Evolutionary conservation across 140 eudicot genomes (phyloP).

Genomic region (Anethum foeniculum): DNA sequence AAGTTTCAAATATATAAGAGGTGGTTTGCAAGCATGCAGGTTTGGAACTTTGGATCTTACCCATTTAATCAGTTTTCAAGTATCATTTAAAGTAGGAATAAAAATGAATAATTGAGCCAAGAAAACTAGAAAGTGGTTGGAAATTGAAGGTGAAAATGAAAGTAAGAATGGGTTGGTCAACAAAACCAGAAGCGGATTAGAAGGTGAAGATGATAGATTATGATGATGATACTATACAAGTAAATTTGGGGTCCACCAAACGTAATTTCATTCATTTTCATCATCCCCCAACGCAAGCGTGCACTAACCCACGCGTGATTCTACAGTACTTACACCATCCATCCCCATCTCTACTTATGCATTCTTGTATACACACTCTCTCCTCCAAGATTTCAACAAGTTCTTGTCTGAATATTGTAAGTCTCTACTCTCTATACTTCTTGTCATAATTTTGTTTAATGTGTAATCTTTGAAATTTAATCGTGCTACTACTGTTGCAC

Average conservation of each 20-base stretch:
- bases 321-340: neutral
- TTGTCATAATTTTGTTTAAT: neutral
- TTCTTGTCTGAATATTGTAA: neutral
- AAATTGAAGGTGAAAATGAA: neutral
- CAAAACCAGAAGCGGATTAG: neutral
- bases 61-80: too few species aligned
- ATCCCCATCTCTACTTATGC: conserved; percentile 20
- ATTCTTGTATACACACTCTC: neutral
- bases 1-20: too few species aligned
- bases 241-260: neutral
- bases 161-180: neutral
- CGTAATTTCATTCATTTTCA: neutral
- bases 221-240: neutral
- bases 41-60: too few species aligned
- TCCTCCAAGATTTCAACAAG: too few species aligned
- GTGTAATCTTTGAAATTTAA: neutral
- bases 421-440: neutral
- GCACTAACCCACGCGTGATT: conserved; percentile 41
- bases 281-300: conserved; percentile 18
- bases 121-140: neutral
- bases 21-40: too few species aligned
- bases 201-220: neutral
- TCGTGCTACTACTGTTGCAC: neutral
- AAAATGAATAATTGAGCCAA: neutral
- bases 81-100: too few species aligned